phyloP scores from a whole-genome alignment of 2,329 filamentous ascomycete species.

The Helotiales sp. region DNA sequence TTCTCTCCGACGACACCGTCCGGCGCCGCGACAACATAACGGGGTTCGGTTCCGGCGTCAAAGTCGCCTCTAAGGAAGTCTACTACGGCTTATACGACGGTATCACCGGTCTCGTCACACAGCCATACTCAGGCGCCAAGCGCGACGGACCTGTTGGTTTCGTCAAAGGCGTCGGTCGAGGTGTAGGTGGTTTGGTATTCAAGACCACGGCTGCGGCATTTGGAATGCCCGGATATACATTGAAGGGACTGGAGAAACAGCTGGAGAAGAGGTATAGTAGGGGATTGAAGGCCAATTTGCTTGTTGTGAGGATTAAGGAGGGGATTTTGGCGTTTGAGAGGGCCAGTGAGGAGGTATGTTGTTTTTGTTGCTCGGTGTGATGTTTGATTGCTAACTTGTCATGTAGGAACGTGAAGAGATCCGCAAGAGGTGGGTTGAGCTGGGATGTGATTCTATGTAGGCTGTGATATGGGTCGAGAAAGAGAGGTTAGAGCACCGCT shows the following conservation, averaged over 20 bases:
- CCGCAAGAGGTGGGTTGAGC: conserved; percentile 12
- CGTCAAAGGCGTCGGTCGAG: conserved; percentile 58
- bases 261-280: conserved; percentile 31
- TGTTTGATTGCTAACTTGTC: neutral
- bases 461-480: too few relatives aligned
- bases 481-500: neutral
- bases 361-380: neutral
- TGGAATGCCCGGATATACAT: conserved; percentile 33
- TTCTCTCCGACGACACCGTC: conserved; percentile 72
- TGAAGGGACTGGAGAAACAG: conserved; percentile 38
- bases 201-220: conserved; percentile 57
- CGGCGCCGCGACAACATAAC: conserved; percentile 60
- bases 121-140: conserved; percentile 48
- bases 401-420: conserved; percentile 1
- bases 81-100: conserved; percentile 67
- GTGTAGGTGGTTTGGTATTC: conserved; percentile 61
- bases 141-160: conserved; percentile 46
- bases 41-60: conserved; percentile 65
- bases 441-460: conserved; percentile 2
- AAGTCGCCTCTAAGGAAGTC: conserved; percentile 65
- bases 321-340: conserved; percentile 38
- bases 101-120: conserved; percentile 63
- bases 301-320: conserved; percentile 34
- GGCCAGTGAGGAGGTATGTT: conserved; percentile 42
- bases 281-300: conserved; percentile 31